Evolutionary conservation across 805 yeast species (phyloP).

Genomic region (Wickerhamomyces bovis): DNA sequence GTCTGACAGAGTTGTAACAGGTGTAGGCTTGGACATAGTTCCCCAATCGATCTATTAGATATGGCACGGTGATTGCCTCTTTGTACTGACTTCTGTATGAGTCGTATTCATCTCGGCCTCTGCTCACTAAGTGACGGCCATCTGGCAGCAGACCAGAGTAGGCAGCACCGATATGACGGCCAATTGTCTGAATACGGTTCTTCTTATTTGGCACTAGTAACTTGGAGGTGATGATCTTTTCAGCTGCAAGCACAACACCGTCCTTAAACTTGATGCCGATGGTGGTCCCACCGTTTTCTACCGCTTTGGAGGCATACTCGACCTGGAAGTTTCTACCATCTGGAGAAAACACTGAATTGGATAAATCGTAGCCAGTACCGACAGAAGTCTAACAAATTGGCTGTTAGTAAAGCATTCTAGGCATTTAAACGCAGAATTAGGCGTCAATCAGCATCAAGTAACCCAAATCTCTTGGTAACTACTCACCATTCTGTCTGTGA

Average conservation of each 20-base stretch:
- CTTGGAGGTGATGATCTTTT: conserved; percentile 82
- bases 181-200: conserved; percentile 87
- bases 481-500: background rate
- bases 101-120: conserved; percentile 89
- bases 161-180: conserved; percentile 88
- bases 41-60: conserved; percentile 82
- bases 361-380: conserved; percentile 98
- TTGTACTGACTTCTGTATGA: conserved; percentile 73
- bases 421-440: background rate
- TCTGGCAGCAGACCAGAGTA: conserved; percentile 96
- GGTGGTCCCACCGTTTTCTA: conserved; percentile 94
- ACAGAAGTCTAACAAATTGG: conserved; percentile 61
- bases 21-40: conserved; percentile 93
- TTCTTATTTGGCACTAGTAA: conserved; percentile 85
- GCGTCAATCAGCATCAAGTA: background rate
- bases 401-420: background rate
- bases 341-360: conserved; percentile 85
- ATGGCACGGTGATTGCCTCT: conserved; percentile 70
- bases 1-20: conserved; percentile 93
- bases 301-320: conserved; percentile 96
- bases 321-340: conserved; percentile 97
- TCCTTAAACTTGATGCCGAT: conserved; percentile 88
- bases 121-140: conserved; percentile 86
- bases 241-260: conserved; percentile 97
- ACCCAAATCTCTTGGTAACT: background rate